phyloP scores from a whole-genome alignment of 345 rosid species.

The Eucalyptus tenuipes region DNA sequence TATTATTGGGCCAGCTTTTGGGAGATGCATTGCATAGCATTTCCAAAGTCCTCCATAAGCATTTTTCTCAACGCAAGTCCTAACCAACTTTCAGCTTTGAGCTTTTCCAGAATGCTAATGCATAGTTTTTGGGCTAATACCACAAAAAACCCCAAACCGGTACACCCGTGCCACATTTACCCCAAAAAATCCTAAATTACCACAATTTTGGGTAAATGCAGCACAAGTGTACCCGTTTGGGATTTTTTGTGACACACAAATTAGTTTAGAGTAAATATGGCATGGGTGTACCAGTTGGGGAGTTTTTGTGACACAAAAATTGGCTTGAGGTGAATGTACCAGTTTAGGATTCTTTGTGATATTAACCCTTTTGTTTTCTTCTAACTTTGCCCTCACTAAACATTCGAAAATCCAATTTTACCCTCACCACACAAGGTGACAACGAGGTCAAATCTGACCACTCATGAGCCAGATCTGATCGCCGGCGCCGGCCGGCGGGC shows the following conservation, averaged over 20 bases:
- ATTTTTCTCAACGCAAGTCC: not conserved
- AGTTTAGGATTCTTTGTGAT: not conserved
- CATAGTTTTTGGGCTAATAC: not conserved
- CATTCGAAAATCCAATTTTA: not conserved
- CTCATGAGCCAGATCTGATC: too few species aligned
- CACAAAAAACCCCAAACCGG: not conserved
- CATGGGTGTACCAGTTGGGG: not conserved
- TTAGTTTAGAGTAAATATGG: not conserved
- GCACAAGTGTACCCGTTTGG: not conserved
- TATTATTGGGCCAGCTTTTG: not conserved
- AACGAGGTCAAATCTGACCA: not conserved
- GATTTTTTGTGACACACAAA: not conserved
- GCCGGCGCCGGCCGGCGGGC: accelerated
- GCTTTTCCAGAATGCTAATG: not conserved
- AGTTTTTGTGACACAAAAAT: not conserved
- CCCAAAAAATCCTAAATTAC: not conserved
- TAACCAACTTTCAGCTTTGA: not conserved
- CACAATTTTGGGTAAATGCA: not conserved
- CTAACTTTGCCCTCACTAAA: not conserved
- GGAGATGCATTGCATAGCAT: not conserved
- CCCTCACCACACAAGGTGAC: not conserved
- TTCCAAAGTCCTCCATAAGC: not conserved
- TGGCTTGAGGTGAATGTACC: not conserved
- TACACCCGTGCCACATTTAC: not conserved
- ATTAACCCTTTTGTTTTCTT: not conserved